phyloP scores from a whole-genome alignment of 2,329 filamentous ascomycete genomes.

The Nigrograna mackinnonii region DNA sequence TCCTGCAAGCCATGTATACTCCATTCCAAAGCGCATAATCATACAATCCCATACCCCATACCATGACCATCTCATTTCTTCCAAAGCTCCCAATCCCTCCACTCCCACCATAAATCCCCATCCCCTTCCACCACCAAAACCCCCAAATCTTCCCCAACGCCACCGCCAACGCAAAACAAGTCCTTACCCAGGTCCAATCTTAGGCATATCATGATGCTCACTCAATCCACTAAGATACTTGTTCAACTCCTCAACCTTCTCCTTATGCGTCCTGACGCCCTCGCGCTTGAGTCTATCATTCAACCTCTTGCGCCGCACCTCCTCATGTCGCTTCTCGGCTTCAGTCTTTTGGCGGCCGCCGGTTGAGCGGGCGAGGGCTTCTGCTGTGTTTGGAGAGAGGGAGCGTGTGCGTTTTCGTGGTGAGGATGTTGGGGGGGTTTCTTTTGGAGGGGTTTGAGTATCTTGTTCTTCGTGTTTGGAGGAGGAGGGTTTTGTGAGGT shows the following conservation, averaged over 20 bases:
- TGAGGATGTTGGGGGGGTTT: constrained; percentile 4
- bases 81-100: neutral
- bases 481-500: constrained; percentile 9
- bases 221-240: constrained; percentile 88
- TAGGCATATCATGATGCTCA: constrained; percentile 93
- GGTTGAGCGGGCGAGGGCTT: constrained; percentile 26
- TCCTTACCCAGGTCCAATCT: constrained; percentile 61
- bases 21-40: no score
- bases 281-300: constrained; percentile 81
- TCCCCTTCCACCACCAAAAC: neutral
- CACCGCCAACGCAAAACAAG: no score
- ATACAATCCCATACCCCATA: no score
- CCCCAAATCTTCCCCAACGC: neutral
- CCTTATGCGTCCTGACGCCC: constrained; percentile 93
- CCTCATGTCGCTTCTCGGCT: constrained; percentile 78
- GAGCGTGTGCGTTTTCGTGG: constrained; percentile 28
- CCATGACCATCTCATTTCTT: no score
- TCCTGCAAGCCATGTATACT: no score
- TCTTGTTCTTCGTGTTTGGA: constrained; percentile 23
- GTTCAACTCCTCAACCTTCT: constrained; percentile 94
- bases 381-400: constrained; percentile 36
- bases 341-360: constrained; percentile 70
- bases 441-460: constrained; percentile 11
- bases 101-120: neutral
- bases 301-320: constrained; percentile 78